Evolutionary conservation across 2,329 filamentous ascomycete species (phyloP).

Genomic region (Arthrobotrys sphaeroides): DNA sequence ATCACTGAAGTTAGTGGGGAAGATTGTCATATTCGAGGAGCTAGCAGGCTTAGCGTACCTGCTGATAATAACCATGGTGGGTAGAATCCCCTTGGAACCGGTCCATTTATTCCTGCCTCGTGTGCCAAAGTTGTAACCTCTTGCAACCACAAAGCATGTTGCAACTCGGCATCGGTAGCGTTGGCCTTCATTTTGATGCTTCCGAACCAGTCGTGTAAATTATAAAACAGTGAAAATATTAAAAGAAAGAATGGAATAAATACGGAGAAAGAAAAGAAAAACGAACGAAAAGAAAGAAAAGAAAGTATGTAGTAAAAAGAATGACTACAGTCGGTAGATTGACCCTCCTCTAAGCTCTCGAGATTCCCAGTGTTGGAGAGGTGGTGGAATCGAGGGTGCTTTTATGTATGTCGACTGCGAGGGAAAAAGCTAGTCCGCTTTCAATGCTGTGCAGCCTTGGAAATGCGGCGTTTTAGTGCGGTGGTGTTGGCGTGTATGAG

Average conservation of each 20-base stretch:
- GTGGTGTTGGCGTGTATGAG: slow-evolving; percentile 33
- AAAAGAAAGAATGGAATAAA: not conserved
- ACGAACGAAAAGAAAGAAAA: not conserved
- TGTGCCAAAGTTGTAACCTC: slow-evolving; percentile 35
- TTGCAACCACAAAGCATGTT: slow-evolving; percentile 42
- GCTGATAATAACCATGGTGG: slow-evolving; percentile 38
- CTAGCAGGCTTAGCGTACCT: not conserved
- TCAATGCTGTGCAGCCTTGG: slow-evolving; percentile 22
- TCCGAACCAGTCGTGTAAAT: slow-evolving; percentile 29
- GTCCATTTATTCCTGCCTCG: slow-evolving; percentile 40
- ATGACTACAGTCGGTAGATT: slow-evolving; percentile 21
- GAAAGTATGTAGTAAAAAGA: not conserved
- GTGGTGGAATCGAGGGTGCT: slow-evolving; percentile 11
- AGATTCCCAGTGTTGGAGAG: not conserved
- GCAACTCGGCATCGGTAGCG: slow-evolving; percentile 19
- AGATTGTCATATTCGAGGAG: too few species aligned
- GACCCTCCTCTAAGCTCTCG: slow-evolving; percentile 8
- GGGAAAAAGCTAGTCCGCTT: slow-evolving; percentile 2
- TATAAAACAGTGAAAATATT: slow-evolving; percentile 12
- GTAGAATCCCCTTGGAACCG: slow-evolving; percentile 34
- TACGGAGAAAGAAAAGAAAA: not conserved
- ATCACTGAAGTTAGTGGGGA: not conserved
- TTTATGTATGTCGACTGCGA: slow-evolving; percentile 26
- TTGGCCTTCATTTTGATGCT: slow-evolving; percentile 31
- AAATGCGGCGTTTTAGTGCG: slow-evolving; percentile 22